These are phyloP conservation scores for Selaginella moellendorffii DNA, from an alignment of 75 land plant species.

Conservation along the genomic window DNA sequence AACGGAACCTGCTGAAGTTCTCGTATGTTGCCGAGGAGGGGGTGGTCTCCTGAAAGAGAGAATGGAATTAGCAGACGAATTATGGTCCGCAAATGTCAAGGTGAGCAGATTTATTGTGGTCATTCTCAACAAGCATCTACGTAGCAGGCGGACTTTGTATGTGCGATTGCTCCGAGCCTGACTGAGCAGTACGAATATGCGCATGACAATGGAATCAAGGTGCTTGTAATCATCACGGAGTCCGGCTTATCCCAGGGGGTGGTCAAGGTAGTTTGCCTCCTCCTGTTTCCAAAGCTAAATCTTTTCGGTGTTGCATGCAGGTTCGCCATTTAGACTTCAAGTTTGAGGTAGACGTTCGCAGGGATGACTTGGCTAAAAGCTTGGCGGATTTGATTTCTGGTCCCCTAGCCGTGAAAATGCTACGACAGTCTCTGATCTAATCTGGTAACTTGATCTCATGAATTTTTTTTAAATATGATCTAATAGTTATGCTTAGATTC, in stretches of 20 bases:
- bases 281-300: no score
- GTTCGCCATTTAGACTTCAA: constrained; percentile 73
- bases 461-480: no score
- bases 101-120: constrained; percentile 23
- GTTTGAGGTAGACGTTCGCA: constrained; percentile 51
- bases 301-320: no score
- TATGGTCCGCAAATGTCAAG: constrained; percentile 77
- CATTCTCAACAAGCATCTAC: constrained; percentile 4
- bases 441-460: no score
- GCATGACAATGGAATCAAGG: constrained; percentile 76
- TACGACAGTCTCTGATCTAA: no score
- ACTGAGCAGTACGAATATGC: constrained; percentile 99
- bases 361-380: constrained; percentile 51
- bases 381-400: constrained; percentile 33
- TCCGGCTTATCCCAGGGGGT: constrained; percentile 40
- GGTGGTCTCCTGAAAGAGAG: constrained; percentile 80
- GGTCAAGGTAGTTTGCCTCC: constrained; percentile 46
- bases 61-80: constrained; percentile 72
- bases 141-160: constrained; percentile 81
- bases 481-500: no score
- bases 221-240: constrained; percentile 73
- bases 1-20: no score
- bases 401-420: constrained; percentile 11
- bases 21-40: constrained; percentile 86
- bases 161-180: constrained; percentile 60